Evolutionary conservation across 1,284 basidiomycete species (phyloP).

Genomic region (Puccinia hordei): DNA sequence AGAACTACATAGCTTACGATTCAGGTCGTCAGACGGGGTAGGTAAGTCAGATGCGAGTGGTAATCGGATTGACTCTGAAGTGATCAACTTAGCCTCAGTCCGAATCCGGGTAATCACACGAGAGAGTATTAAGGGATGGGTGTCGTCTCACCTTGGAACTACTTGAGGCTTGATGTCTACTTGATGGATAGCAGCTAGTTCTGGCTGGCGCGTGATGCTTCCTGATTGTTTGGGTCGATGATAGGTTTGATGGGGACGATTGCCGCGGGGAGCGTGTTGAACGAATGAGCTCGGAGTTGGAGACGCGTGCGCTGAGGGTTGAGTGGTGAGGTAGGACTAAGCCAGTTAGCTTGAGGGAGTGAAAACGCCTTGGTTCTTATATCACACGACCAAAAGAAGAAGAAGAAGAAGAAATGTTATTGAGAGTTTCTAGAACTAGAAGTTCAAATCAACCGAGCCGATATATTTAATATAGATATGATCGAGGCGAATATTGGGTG

Average conservation of each 20-base stretch:
- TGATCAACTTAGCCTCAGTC: not conserved
- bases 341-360: conserved; percentile 17
- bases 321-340: conserved; percentile 1
- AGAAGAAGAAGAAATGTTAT: too few species aligned
- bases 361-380: not conserved
- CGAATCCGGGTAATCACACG: not conserved
- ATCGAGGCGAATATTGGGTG: not conserved
- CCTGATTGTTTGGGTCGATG: not conserved
- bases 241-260: not conserved
- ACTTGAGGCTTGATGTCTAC: too few species aligned
- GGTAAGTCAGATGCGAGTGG: too few species aligned
- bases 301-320: not conserved
- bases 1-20: conserved; percentile 2
- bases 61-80: not conserved
- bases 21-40: not conserved
- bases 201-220: not conserved
- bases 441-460: not conserved
- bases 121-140: too few species aligned
- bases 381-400: too few species aligned
- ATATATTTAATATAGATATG: too few species aligned
- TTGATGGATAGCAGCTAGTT: too few species aligned
- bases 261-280: not conserved
- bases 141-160: too few species aligned
- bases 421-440: not conserved
- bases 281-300: conserved; percentile 2